phyloP scores from a whole-genome alignment of 257 asterid species.

The Coffea eugenioides region DNA sequence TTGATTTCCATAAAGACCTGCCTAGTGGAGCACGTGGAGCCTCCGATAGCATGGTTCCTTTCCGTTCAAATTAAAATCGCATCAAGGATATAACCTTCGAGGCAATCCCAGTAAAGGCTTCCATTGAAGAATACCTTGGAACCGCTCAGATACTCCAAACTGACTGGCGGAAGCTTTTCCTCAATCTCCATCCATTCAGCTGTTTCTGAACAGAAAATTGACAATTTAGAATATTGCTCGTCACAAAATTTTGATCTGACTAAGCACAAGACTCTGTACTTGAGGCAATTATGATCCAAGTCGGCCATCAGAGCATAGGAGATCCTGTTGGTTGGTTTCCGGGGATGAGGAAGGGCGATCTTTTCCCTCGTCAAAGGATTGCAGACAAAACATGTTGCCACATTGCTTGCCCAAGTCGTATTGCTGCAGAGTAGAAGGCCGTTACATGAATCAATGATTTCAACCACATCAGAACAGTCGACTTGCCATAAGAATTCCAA shows the following conservation, averaged over 20 bases:
- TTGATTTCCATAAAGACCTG: conserved; percentile 9
- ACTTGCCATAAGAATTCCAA: neutral
- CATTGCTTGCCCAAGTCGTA: neutral
- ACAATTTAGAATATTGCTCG: no score
- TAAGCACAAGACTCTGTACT: neutral
- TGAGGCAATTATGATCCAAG: neutral
- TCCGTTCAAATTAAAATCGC: neutral
- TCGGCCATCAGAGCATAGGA: neutral
- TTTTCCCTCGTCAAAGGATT: conserved; percentile 4
- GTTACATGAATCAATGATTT: conserved; percentile 9
- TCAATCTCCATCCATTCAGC: neutral
- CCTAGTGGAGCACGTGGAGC: neutral
- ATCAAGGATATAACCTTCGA: conserved; percentile 5
- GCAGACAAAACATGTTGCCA: neutral
- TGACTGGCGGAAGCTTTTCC: neutral
- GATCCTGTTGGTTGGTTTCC: neutral
- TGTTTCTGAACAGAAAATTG: neutral
- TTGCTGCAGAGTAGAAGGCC: neutral
- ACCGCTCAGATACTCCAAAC: no score
- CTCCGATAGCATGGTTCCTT: neutral
- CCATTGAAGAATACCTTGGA: neutral
- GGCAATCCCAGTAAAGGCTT: conserved; percentile 3
- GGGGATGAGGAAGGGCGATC: no score
- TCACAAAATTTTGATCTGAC: neutral
- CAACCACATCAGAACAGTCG: neutral